Evolutionary conservation across 257 asterid species (phyloP).

Genomic region (Solanum arcanum): DNA sequence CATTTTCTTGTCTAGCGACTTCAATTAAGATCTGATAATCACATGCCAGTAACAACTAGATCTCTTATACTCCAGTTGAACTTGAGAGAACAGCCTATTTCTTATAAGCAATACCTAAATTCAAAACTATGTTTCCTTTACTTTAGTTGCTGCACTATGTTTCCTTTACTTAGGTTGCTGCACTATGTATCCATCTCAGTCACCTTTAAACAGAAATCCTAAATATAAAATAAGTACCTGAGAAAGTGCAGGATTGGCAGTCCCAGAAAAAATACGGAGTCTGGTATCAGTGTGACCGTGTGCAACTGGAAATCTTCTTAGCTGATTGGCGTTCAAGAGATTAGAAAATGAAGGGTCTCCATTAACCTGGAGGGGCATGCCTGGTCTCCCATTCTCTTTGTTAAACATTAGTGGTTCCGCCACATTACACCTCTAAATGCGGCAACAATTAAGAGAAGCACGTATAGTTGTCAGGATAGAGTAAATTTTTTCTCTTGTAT

Average conservation of each 20-base stretch:
- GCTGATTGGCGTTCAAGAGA: constrained; percentile 33
- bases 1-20: background rate
- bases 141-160: background rate
- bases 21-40: background rate
- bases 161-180: background rate
- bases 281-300: constrained; percentile 39
- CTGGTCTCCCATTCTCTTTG: constrained; percentile 45
- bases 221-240: constrained; percentile 28
- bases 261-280: constrained; percentile 79
- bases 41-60: background rate
- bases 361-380: constrained; percentile 11
- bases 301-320: constrained; percentile 15
- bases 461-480: background rate
- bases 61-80: background rate
- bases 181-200: background rate
- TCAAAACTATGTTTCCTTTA: background rate
- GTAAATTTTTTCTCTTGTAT: background rate
- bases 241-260: constrained; percentile 77
- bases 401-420: constrained; percentile 48
- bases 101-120: background rate
- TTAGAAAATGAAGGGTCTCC: constrained; percentile 33
- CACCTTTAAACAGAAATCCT: background rate
- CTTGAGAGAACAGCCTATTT: background rate
- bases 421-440: constrained; percentile 46
- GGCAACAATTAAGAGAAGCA: background rate